Evolutionary conservation across 495 filamentous ascomycete genomes (phyloP).

Genomic region (Penicillium maclennaniae): DNA sequence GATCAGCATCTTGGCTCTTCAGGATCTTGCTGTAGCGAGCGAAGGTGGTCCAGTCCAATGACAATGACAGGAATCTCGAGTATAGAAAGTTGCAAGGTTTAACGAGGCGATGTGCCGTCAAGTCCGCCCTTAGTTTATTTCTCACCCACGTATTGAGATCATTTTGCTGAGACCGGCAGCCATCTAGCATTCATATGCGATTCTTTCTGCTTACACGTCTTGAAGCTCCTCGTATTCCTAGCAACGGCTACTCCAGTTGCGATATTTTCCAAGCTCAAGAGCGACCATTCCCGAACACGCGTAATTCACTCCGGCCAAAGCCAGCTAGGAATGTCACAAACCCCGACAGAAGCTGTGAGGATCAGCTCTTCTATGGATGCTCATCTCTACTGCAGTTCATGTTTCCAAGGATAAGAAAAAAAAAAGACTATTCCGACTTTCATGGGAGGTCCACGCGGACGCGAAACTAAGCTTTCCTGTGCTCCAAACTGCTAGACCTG

Average conservation of each 20-base stretch:
- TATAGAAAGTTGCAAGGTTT: neutral
- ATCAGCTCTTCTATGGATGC: neutral
- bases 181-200: neutral
- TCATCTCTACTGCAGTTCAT: neutral
- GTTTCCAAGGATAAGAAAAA: neutral
- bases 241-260: neutral
- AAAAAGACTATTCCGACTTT: neutral
- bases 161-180: neutral
- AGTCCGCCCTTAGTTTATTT: neutral
- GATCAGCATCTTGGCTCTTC: conserved; percentile 11
- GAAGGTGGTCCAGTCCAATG: neutral
- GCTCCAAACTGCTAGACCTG: neutral
- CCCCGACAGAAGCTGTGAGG: conserved; percentile 8
- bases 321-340: conserved; percentile 14
- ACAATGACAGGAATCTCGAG: neutral
- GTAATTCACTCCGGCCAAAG: conserved; percentile 11
- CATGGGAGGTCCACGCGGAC: neutral
- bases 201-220: no score
- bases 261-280: conserved; percentile 2
- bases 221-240: neutral
- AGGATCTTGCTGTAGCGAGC: neutral
- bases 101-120: neutral
- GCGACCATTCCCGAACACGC: conserved; percentile 30
- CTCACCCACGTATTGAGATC: neutral
- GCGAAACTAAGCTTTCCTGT: conserved; percentile 5